Evolutionary conservation across 805 yeast species (phyloP).

Genomic region (Cyberlindnera bimundalis): DNA sequence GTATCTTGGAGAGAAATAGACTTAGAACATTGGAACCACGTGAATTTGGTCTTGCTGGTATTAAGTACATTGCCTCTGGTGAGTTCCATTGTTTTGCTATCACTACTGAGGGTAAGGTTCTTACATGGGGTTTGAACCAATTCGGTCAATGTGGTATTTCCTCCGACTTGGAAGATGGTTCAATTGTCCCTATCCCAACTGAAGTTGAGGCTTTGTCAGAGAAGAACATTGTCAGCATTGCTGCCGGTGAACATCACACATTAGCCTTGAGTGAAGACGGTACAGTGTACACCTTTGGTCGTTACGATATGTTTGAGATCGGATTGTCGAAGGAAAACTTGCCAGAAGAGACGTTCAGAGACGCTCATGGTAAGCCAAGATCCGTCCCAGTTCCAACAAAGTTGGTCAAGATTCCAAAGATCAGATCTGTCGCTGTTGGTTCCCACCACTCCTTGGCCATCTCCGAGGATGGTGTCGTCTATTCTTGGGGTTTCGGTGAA

Average conservation of each 20-base stretch:
- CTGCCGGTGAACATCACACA: slow-evolving; percentile 95
- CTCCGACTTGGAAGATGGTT: slow-evolving; percentile 79
- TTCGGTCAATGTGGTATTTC: slow-evolving; percentile 93
- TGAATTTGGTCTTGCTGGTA: slow-evolving; percentile 75
- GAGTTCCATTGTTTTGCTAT: slow-evolving; percentile 96
- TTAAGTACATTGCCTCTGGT: slow-evolving; percentile 83
- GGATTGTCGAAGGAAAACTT: slow-evolving; percentile 68
- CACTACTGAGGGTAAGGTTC: slow-evolving; percentile 63
- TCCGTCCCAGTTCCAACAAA: slow-evolving; percentile 84
- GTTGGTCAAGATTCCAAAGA: slow-evolving; percentile 52
- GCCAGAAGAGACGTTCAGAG: slow-evolving; percentile 72
- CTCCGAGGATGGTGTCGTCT: slow-evolving; percentile 77
- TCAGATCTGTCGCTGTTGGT: slow-evolving; percentile 69
- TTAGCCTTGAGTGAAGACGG: slow-evolving; percentile 72
- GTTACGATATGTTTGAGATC: slow-evolving; percentile 89
- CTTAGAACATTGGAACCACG: slow-evolving; percentile 73
- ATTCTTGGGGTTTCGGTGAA: slow-evolving; percentile 98
- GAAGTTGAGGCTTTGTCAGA: slow-evolving; percentile 61
- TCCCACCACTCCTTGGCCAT: slow-evolving; percentile 91
- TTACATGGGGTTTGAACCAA: slow-evolving; percentile 95
- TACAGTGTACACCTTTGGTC: slow-evolving; percentile 79
- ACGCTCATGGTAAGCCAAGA: slow-evolving; percentile 75
- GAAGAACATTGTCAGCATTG: slow-evolving; percentile 54
- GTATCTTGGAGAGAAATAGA: slow-evolving; percentile 74
- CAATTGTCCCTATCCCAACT: slow-evolving; percentile 74